Conservation (phyloP, 768 basidiomycete species). For the Trametes gibbosa region DNA sequence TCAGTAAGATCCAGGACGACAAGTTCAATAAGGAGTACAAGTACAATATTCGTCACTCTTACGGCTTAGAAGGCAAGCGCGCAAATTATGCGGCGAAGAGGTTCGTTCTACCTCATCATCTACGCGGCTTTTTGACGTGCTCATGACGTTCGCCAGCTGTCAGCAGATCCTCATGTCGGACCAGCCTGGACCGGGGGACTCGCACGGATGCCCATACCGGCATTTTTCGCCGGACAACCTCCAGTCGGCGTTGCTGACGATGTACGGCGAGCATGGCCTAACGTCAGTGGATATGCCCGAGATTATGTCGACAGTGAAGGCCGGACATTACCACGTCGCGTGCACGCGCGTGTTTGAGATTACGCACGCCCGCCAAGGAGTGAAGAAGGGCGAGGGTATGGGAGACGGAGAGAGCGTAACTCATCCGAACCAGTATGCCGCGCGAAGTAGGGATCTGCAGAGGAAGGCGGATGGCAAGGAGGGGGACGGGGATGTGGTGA, state of each 20-base stretch:
- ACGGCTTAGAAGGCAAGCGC: slow-evolving; percentile 90
- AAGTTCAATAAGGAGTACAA: slow-evolving; percentile 97
- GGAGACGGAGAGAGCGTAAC: slow-evolving; percentile 84
- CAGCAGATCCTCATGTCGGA: slow-evolving; percentile 76
- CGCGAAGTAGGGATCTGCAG: slow-evolving; percentile 68
- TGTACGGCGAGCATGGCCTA: slow-evolving; percentile 64
- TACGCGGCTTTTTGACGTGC: not conserved
- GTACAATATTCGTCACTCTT: slow-evolving; percentile 96
- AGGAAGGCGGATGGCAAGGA: slow-evolving; percentile 24
- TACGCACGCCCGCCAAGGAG: slow-evolving; percentile 68
- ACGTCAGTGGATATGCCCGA: slow-evolving; percentile 73
- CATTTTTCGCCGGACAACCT: slow-evolving; percentile 86
- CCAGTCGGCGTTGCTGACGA: slow-evolving; percentile 66
- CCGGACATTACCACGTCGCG: slow-evolving; percentile 86
- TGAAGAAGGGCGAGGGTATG: slow-evolving; percentile 88
- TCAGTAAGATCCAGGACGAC: slow-evolving; percentile 79
- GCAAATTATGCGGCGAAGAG: slow-evolving; percentile 93
- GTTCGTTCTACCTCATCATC: slow-evolving; percentile 37
- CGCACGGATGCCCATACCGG: slow-evolving; percentile 91
- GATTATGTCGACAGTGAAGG: slow-evolving; percentile 75
- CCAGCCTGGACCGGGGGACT: slow-evolving; percentile 65
- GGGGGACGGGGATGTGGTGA: slow-evolving; percentile 39
- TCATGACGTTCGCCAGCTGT: slow-evolving; percentile 53
- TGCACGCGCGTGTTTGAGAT: slow-evolving; percentile 97
- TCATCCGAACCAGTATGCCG: slow-evolving; percentile 90